Percentiles rank a stretch among this genome's conserved stretches.
Conservation (phyloP, 2,329 filamentous ascomycete species). For the Alternaria hordeiaustralica region DNA sequence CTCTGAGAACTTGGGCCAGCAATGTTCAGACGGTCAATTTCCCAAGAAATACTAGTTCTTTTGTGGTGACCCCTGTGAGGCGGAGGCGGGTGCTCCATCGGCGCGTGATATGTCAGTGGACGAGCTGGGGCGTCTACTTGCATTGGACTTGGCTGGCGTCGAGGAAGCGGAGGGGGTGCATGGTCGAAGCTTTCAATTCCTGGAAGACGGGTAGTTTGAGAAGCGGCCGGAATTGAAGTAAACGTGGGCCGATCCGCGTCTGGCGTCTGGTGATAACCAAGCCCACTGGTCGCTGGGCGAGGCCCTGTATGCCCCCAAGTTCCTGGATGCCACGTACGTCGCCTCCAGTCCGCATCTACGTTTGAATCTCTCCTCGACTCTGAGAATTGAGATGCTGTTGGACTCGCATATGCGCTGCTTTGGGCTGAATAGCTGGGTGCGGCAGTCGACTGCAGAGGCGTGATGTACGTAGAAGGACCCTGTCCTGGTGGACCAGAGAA, state of each 20-base stretch:
- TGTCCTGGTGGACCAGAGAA: slow-evolving; percentile 71
- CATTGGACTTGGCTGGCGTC: slow-evolving; percentile 77
- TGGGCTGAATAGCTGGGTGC: slow-evolving; percentile 61
- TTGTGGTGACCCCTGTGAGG: slow-evolving; percentile 36
- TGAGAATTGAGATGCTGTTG: slow-evolving; percentile 68
- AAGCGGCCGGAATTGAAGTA: slow-evolving; percentile 60
- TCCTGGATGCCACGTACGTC: slow-evolving; percentile 91
- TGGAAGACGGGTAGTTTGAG: slow-evolving; percentile 73
- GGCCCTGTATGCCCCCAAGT: slow-evolving; percentile 60
- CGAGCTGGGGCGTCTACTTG: slow-evolving; percentile 67
- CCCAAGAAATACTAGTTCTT: slow-evolving; percentile 60
- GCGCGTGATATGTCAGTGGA: slow-evolving; percentile 48
- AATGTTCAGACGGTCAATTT: slow-evolving; percentile 72
- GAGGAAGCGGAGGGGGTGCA: slow-evolving; percentile 68
- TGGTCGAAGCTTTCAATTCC: slow-evolving; percentile 93
- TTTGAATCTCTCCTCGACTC: slow-evolving; percentile 72
- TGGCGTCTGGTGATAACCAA: slow-evolving; percentile 71
- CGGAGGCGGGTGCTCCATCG: slow-evolving; percentile 29
- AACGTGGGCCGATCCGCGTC: slow-evolving; percentile 65
- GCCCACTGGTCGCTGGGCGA: slow-evolving; percentile 71
- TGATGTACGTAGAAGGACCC: slow-evolving; percentile 65
- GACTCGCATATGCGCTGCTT: slow-evolving; percentile 70
- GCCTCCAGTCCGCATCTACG: slow-evolving; percentile 78
- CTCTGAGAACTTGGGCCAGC: slow-evolving; percentile 52
- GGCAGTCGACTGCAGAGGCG: slow-evolving; percentile 62